Evolutionary conservation across 169 alveolate species (phyloP), one percentile per base, ranked within the genome.

Genomic region (Sarcocystis neurona): DNA sequence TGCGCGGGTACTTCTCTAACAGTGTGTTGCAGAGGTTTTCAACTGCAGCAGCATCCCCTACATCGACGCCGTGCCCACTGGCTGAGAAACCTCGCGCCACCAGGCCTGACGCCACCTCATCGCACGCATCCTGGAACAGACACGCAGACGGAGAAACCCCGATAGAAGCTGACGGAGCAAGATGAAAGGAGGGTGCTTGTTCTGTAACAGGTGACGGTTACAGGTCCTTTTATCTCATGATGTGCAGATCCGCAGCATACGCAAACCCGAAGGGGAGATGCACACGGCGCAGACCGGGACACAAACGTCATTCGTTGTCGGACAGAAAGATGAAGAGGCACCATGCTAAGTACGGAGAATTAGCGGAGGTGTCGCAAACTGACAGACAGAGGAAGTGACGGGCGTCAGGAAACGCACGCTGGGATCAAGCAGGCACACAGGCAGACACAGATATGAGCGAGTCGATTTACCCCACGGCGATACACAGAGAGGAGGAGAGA

Each of bases 41-140:
- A 32, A 89, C 92, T 46, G 92, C 93, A 10, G 58, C 89, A 74
- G 77, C 85, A 75, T 93, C 93, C 34, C 93, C 89, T 30, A 93
- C 93, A 70, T 93, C 95, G 63, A 77, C 93, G 10, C 93, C 93
- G 60, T 93, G 80, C 68, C 93, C 95, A 0, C 89, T 41, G 27
- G 94, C 87, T 20, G 48, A 53, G 60, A 41, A 66, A 0, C 95
- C 95, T 47, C 74, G 60, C 15, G 92, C 68, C 78, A 53, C 63
- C 48, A 93, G 34, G 39, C 84, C 94, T 34, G 88, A 93, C 60
- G 91, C 94, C n/a, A 89, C 92, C 30, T 79, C 92, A 41, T 89
- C 94, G 87, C 95, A 93, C 39, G 94, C 90, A 60, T 87, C 91
- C 95, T 91, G 80, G 10, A 46, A 12, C 60, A 8, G 77, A 39